Percentiles rank a stretch among this genome's conserved stretches.
Conservation (phyloP, 257 asterid species). For the Penstemon newberryi region DNA sequence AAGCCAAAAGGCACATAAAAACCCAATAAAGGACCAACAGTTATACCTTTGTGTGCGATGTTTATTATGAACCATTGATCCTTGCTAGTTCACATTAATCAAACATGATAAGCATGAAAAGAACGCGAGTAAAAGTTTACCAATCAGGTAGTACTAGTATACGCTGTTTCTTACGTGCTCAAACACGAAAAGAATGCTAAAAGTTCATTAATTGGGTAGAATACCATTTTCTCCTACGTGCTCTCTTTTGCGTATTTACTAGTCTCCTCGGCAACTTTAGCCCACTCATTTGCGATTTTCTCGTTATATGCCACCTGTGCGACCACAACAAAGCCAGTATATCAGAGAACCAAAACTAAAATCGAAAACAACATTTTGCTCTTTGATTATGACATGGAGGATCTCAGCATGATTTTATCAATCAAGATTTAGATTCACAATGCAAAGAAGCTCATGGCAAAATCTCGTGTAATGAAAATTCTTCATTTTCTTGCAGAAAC, state of each 20-base stretch:
- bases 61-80: constrained; percentile 12
- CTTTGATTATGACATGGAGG: background rate
- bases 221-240: constrained; percentile 34
- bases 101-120: background rate
- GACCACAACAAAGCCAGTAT: constrained; percentile 19
- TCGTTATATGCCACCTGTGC: constrained; percentile 70
- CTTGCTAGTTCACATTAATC: constrained; percentile 3
- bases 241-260: constrained; percentile 54
- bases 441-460: background rate
- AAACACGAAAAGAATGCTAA: constrained; percentile 13
- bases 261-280: constrained; percentile 80
- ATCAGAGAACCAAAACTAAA: background rate
- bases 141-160: no score
- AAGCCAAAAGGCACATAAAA: constrained; percentile 6
- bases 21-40: background rate
- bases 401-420: background rate
- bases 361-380: no score
- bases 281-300: constrained; percentile 80
- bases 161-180: background rate
- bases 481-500: background rate
- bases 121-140: no score
- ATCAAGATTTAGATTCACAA: background rate
- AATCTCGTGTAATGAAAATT: no score
- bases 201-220: constrained; percentile 21
- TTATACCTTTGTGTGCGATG: background rate